A percentile compares a stretch with the other conserved stretches of the same genome.
Evolutionary conservation across 2,329 filamentous ascomycete species (phyloP).

Genomic region (Talaromyces rugulosus): DNA sequence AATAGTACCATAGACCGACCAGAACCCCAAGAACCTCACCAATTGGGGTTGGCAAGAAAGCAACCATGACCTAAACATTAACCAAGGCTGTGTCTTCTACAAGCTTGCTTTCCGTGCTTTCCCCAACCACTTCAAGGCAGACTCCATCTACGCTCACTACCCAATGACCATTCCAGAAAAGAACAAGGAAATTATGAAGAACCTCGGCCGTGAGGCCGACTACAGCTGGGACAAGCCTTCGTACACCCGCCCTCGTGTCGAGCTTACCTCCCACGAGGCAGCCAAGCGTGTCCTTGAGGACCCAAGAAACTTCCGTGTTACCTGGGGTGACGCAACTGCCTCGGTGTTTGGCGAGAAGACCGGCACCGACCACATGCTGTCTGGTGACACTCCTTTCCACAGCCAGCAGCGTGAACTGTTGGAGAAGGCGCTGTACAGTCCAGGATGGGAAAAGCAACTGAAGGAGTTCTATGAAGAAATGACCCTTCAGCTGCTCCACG

Average conservation of each 20-base stretch:
- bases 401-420: conserved; percentile 51
- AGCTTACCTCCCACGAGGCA: conserved; percentile 58
- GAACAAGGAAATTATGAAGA: conserved; percentile 65
- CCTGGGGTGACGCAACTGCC: conserved; percentile 62
- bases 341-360: conserved; percentile 56
- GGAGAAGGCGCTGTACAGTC: conserved; percentile 56
- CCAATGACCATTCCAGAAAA: conserved; percentile 67
- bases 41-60: conserved; percentile 80
- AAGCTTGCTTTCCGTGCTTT: conserved; percentile 78
- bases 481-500: conserved; percentile 57
- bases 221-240: conserved; percentile 67
- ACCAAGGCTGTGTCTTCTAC: conserved; percentile 80
- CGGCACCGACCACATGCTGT: conserved; percentile 55
- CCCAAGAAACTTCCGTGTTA: conserved; percentile 58
- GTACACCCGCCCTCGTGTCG: conserved; percentile 47
- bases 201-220: conserved; percentile 61
- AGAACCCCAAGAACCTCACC: conserved; percentile 67
- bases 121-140: conserved; percentile 70
- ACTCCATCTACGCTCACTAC: conserved; percentile 79
- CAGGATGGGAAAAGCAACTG: conserved; percentile 59
- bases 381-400: conserved; percentile 48
- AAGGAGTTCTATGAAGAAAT: conserved; percentile 64
- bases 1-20: conserved; percentile 50
- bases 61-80: conserved; percentile 66
- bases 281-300: conserved; percentile 61